Evolutionary conservation across 2,329 filamentous ascomycete genomes (phyloP).

Genomic region (Thielaviopsis ethacetica): DNA sequence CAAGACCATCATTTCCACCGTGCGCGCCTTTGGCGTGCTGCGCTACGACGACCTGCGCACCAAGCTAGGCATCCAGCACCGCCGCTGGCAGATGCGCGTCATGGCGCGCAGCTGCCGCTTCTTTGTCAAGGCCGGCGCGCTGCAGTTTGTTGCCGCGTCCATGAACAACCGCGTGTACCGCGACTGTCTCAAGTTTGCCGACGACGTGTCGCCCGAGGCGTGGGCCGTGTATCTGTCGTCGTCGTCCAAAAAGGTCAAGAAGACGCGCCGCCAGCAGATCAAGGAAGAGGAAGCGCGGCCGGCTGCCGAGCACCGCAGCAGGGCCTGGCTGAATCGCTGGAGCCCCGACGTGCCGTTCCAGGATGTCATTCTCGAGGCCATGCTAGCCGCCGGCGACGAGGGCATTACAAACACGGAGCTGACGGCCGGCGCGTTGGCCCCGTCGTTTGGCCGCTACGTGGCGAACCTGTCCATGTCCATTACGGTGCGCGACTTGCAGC

Average conservation of each 20-base stretch:
- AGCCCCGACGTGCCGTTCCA: slow-evolving; percentile 11
- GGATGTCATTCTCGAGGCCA: slow-evolving; percentile 20
- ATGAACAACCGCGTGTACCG: slow-evolving; percentile 39
- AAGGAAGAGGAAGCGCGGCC: slow-evolving; percentile 8
- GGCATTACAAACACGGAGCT: slow-evolving; percentile 23
- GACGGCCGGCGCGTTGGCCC: slow-evolving; percentile 21
- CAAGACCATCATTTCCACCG: slow-evolving; percentile 38
- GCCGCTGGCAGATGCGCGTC: slow-evolving; percentile 42
- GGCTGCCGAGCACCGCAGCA: background rate
- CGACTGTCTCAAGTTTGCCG: slow-evolving; percentile 42
- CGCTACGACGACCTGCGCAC: slow-evolving; percentile 39
- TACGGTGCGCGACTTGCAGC: slow-evolving; percentile 22
- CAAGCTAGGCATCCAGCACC: slow-evolving; percentile 39
- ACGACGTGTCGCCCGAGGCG: slow-evolving; percentile 38
- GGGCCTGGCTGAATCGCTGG: slow-evolving; percentile 4
- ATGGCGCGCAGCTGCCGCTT: slow-evolving; percentile 42
- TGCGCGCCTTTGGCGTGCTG: slow-evolving; percentile 41
- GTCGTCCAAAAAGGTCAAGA: slow-evolving; percentile 10
- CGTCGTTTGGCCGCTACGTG: slow-evolving; percentile 22
- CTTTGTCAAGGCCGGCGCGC: slow-evolving; percentile 36
- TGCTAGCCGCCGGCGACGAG: slow-evolving; percentile 18
- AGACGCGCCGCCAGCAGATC: slow-evolving; percentile 11
- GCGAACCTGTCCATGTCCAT: slow-evolving; percentile 13
- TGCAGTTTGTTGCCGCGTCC: slow-evolving; percentile 40
- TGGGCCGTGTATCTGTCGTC: slow-evolving; percentile 33